Base-by-base conservation (phyloP, 2,329 filamentous ascomycete genomes). In the Claviceps sp. region DNA sequence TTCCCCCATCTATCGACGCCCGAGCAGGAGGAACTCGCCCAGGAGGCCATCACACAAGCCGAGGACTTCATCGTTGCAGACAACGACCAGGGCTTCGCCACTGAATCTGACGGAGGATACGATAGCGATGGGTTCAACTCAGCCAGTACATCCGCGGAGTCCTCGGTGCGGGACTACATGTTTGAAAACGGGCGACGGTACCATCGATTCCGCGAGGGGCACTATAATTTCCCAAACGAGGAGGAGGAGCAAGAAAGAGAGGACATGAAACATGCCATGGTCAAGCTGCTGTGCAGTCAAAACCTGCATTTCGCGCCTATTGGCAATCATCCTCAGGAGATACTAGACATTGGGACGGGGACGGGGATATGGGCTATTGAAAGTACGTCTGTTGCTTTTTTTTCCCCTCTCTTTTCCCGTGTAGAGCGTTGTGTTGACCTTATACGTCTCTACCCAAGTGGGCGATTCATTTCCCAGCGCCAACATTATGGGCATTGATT, bases 301-400 rank as follows among this genome's bases (percentile, higher is more conserved):
- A 68, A 68, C 53, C 63, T 79, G n/a, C 70, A 74, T 58, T 76
- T 76, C 59, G 74, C 76, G 3, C 75, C 76, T 2, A 69, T 79
- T 48, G 69, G 67, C 5, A 62, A 69, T 2, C 62, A 70, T 42
- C 70, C 73, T 0, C 72, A 76, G 53, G 67, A 74, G 55, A 67
- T 79, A 9, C 63, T 81, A n/a, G 78, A 81, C 56, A 71, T 81
- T 45, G 77, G 76, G 14, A 80, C 77, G 0, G 77, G 78, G 2
- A 80, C 77, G 1, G 77, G 77, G 2, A 77, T 78, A 6, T 80
- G 77, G 77, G 74, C 76, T 9, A 78, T 81, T 51, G 77, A 79
- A 56, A 75, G 68, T 71, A 59, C 59, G 67, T 56, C 24, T 38
- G 8, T 26, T 9, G n/a, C n/a, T 6, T 37, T 22, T 18, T 18